phyloP scores from a whole-genome alignment of 1,284 basidiomycete genomes.

The Microbotryum intermedium region DNA sequence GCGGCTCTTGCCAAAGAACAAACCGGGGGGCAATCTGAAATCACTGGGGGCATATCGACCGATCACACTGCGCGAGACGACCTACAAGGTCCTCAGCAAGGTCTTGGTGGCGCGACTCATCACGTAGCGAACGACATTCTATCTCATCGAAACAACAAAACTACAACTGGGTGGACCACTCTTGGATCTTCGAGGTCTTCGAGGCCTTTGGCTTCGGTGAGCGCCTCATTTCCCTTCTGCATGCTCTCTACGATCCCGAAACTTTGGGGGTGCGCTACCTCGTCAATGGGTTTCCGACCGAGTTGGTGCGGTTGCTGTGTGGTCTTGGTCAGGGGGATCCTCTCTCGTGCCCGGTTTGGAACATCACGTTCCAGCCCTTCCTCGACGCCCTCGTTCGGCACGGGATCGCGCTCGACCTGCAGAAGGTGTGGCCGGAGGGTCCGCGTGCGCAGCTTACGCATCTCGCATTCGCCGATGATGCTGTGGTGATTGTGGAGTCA shows the following conservation, averaged over 20 bases:
- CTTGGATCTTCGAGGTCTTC: background rate
- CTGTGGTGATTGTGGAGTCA: background rate
- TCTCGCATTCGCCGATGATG: conserved; percentile 4
- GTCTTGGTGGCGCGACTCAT: background rate
- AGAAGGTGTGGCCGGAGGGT: too few relatives aligned
- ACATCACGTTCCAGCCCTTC: conserved; percentile 6
- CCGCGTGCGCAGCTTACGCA: background rate
- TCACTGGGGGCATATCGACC: background rate
- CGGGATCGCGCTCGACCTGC: too few relatives aligned
- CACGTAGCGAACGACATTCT: background rate
- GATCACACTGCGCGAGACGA: background rate
- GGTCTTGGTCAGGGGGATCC: conserved; percentile 3
- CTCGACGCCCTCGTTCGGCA: background rate
- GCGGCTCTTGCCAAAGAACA: too few relatives aligned
- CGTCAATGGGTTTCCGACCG: conserved; percentile 2
- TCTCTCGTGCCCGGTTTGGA: background rate
- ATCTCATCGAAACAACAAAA: background rate
- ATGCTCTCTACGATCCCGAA: background rate
- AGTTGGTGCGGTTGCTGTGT: background rate
- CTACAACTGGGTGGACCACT: conserved; percentile 3
- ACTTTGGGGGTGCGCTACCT: background rate
- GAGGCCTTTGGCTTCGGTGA: background rate
- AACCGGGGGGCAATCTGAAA: too few relatives aligned
- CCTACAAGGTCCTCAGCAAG: background rate
- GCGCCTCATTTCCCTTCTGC: background rate